Evolutionary conservation across 805 yeast species (phyloP).

Genomic region (Candida lessepsii): DNA sequence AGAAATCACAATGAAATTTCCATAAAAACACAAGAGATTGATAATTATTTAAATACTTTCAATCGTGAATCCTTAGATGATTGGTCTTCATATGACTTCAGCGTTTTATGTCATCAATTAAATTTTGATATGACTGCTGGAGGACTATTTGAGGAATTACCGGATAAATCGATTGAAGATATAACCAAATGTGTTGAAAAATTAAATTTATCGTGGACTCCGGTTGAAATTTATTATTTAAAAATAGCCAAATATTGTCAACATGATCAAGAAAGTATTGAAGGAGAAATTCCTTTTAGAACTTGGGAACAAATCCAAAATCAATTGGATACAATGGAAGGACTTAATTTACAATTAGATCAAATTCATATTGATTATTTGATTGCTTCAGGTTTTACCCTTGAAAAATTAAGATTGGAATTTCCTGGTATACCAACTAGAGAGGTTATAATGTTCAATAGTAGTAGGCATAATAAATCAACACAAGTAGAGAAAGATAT

Average conservation of each 20-base stretch:
- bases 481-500: constrained; percentile 21
- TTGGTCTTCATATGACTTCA: constrained; percentile 14
- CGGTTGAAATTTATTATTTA: constrained; percentile 6
- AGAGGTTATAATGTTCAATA: constrained; percentile 19
- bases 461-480: too few species aligned
- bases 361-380: constrained; percentile 11
- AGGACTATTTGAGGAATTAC: constrained; percentile 15
- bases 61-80: too few species aligned
- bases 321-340: constrained; percentile 1
- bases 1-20: constrained; percentile 1
- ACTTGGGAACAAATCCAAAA: neutral
- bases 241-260: constrained; percentile 1
- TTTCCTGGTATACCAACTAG: constrained; percentile 16
- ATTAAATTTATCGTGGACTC: constrained; percentile 5
- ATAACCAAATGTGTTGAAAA: constrained; percentile 6
- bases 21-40: neutral
- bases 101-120: constrained; percentile 10
- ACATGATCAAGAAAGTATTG: constrained; percentile 1
- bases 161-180: constrained; percentile 15
- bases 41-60: neutral
- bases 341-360: constrained; percentile 8
- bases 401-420: constrained; percentile 9
- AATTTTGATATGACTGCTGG: constrained; percentile 15
- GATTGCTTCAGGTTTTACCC: constrained; percentile 10
- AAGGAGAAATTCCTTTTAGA: constrained; percentile 15